Evolutionary conservation across 805 yeast species (phyloP).

Genomic region (Maudiozyma saulgeensis): DNA sequence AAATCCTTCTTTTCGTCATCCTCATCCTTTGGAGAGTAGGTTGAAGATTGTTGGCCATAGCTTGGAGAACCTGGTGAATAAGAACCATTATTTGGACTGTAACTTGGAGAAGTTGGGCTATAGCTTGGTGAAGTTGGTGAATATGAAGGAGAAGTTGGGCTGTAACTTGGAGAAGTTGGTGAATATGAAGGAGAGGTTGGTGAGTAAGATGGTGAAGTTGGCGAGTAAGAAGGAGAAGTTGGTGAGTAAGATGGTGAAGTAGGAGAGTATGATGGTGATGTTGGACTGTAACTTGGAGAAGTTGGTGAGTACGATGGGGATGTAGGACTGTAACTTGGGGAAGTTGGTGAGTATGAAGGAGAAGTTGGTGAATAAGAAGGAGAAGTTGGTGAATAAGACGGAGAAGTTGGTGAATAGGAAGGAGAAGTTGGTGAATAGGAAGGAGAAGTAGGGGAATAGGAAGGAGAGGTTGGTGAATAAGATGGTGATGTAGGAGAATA

Average conservation of each 20-base stretch:
- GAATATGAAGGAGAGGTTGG: conserved; percentile 69
- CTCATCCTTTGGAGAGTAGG: conserved; percentile 38
- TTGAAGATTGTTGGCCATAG: conserved; percentile 59
- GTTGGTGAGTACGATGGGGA: conserved; percentile 71
- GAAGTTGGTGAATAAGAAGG: conserved; percentile 72
- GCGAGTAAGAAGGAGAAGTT: conserved; percentile 73
- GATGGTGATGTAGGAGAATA: conserved; percentile 76
- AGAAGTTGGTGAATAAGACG: conserved; percentile 70
- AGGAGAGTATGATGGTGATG: conserved; percentile 58
- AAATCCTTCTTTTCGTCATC: conserved; percentile 12
- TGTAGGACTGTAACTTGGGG: conserved; percentile 71
- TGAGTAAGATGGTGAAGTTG: conserved; percentile 62
- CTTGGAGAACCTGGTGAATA: conserved; percentile 58
- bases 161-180: conserved; percentile 69
- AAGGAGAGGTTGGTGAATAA: conserved; percentile 66
- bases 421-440: conserved; percentile 69
- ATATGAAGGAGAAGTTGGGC: conserved; percentile 61
- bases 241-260: conserved; percentile 82
- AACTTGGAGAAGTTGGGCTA: conserved; percentile 61
- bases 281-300: conserved; percentile 65
- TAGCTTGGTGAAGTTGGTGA: conserved; percentile 69
- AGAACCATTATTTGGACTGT: conserved; percentile 43
- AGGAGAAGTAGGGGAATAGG: conserved; percentile 74
- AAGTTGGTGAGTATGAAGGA: conserved; percentile 66
- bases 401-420: conserved; percentile 71